These are phyloP conservation scores for Viridothelium virens DNA, from an alignment of 495 filamentous ascomycete species.

Conservation along the genomic window DNA sequence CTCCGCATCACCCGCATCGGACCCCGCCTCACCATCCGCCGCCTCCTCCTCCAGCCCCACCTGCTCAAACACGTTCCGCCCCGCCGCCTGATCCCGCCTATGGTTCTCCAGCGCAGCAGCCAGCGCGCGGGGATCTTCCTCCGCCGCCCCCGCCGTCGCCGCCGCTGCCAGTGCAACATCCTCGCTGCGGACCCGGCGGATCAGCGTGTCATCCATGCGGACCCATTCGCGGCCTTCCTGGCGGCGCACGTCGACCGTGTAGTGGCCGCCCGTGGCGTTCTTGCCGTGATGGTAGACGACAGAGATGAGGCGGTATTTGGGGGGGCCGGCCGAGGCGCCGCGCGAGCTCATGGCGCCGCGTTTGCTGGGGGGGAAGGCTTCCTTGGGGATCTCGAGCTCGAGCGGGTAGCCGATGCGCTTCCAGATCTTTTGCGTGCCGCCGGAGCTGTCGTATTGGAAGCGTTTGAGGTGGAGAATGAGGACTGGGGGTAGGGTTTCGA, in stretches of 20 bases:
- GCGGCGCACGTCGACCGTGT: slow-evolving; percentile 89
- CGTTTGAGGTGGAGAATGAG: slow-evolving; percentile 94
- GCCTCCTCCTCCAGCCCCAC: slow-evolving; percentile 54
- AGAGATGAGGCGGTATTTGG: slow-evolving; percentile 76
- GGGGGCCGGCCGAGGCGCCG: slow-evolving; percentile 45
- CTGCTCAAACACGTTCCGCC: slow-evolving; percentile 59
- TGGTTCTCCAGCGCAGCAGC: slow-evolving; percentile 57
- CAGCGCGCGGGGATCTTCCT: slow-evolving; percentile 66
- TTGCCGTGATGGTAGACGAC: slow-evolving; percentile 98
- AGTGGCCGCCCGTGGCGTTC: slow-evolving; percentile 89
- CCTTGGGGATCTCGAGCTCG: slow-evolving; percentile 86
- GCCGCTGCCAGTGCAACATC: slow-evolving; percentile 71
- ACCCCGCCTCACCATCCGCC: slow-evolving; percentile 41
- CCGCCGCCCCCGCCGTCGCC: slow-evolving; percentile 43
- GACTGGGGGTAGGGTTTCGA: slow-evolving; percentile 85
- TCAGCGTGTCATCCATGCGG: slow-evolving; percentile 86
- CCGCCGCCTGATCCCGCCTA: slow-evolving; percentile 47
- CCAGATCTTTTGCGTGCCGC: slow-evolving; percentile 95
- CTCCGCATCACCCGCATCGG: slow-evolving; percentile 25
- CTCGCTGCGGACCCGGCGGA: slow-evolving; percentile 74
- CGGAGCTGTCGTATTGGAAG: slow-evolving; percentile 88
- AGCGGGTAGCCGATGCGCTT: slow-evolving; percentile 94
- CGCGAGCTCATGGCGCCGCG: slow-evolving; percentile 56
- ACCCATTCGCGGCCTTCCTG: slow-evolving; percentile 95
- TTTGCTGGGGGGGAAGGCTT: slow-evolving; percentile 74